These are phyloP conservation scores for Vickermania ingenoplastis DNA, from an alignment of 208 protist species.

Conservation along the genomic window DNA sequence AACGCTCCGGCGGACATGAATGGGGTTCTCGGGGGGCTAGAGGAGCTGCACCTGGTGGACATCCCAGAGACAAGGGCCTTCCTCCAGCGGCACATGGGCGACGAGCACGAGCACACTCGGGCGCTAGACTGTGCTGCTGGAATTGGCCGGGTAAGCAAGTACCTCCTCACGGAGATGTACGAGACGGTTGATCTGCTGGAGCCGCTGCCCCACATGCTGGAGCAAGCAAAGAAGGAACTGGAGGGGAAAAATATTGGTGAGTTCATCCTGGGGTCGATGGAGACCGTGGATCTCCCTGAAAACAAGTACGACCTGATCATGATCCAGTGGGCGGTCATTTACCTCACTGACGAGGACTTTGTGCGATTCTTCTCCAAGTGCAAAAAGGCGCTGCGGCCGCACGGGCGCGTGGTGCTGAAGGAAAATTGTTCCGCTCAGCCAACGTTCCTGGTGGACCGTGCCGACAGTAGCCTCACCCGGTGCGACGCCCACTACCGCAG, in stretches of 20 bases:
- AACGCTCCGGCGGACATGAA: conserved; percentile 74
- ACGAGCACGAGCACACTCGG: conserved; percentile 36
- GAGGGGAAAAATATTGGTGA: conserved; percentile 52
- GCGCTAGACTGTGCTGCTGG: conserved; percentile 88
- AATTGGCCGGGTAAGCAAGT: conserved; percentile 84
- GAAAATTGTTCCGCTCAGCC: conserved; percentile 64
- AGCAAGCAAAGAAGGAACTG: conserved; percentile 75
- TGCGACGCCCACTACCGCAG: conserved; percentile 80
- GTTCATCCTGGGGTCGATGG: conserved; percentile 78
- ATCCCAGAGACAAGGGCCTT: conserved; percentile 53
- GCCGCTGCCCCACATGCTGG: conserved; percentile 79
- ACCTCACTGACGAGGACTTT: conserved; percentile 89
- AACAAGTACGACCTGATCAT: conserved; percentile 85
- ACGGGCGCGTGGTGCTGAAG: conserved; percentile 90
- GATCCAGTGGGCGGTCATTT: conserved; percentile 91
- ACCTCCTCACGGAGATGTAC: conserved; percentile 63
- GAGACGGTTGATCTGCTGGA: conserved; percentile 73
- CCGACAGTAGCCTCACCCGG: conserved; percentile 85
- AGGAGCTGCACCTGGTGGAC: conserved; percentile 65
- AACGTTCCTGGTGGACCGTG: conserved; percentile 78
- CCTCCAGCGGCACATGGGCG: conserved; percentile 31
- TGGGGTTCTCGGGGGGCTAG: conserved; percentile 88
- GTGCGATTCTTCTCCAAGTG: conserved; percentile 73
- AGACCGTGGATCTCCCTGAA: conserved; percentile 39
- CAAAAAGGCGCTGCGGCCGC: conserved; percentile 52